Evolutionary conservation across 1,284 basidiomycete genomes (phyloP).

Genomic region (Xerocomus minutiporus): DNA sequence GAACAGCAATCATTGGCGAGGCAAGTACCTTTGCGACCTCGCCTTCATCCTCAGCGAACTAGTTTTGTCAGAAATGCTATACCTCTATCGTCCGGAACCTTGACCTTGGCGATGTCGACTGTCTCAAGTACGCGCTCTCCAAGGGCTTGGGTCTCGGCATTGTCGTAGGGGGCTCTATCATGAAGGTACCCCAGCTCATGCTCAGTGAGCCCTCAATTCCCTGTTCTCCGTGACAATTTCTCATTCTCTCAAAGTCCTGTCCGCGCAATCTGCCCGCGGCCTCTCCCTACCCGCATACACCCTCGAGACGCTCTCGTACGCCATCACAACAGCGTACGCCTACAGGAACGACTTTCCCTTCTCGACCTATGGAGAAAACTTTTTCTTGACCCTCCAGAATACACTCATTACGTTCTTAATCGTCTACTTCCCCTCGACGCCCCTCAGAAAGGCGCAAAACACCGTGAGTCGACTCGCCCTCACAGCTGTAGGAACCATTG

Average conservation of each 20-base stretch:
- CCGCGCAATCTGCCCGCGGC: conserved; percentile 73
- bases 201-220: conserved; percentile 50
- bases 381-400: conserved; percentile 85
- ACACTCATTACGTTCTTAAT: conserved; percentile 80
- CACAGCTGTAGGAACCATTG: conserved; percentile 40
- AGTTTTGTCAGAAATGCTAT: conserved; percentile 74
- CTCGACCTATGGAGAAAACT: conserved; percentile 92
- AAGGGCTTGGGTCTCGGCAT: conserved; percentile 92
- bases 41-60: neutral
- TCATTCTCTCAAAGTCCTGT: conserved; percentile 42
- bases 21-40: conserved; percentile 37
- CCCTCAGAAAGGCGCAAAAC: conserved; percentile 25
- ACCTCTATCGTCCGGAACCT: conserved; percentile 85
- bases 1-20: conserved; percentile 78
- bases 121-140: conserved; percentile 87
- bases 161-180: conserved; percentile 88
- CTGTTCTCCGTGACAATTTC: neutral
- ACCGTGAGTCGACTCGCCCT: conserved; percentile 35
- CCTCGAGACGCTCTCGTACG: conserved; percentile 83
- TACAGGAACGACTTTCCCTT: conserved; percentile 83
- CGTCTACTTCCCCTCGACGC: conserved; percentile 50
- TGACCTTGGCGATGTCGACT: conserved; percentile 76
- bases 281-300: conserved; percentile 78
- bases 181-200: conserved; percentile 90
- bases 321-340: conserved; percentile 84